Base-by-base conservation (phyloP, 2,329 filamentous ascomycete species). In the Diaporthe australafricana region DNA sequence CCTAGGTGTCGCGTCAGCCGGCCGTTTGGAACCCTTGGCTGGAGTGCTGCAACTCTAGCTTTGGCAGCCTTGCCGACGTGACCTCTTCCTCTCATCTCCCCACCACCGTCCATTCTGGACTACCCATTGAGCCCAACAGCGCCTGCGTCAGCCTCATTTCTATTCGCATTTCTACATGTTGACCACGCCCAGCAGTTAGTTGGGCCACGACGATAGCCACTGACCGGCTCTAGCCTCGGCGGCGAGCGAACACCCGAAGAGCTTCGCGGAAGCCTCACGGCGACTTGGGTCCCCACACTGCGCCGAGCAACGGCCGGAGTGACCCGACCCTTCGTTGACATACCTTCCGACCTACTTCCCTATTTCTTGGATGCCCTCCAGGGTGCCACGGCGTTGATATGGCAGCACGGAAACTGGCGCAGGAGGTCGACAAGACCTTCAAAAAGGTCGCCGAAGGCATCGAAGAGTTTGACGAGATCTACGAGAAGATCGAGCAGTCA, bases 391-490 rank as follows among this genome's bases (percentile, higher is more conserved):
- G 75, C 77, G 74, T 76, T 84, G 88, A 83, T 79, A 99, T 99
- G 96, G 94, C 96, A 78, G 94, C 94, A 82, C 91, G 96, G 83
- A 99, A 99, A 88, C 90, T 98, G 78, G 94, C 96, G 83, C 95
- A 98, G 86, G 96, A 99, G 86, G 96, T 98, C 79, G 96, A 99
- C 81, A 98, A 98, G 87, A 97, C 94, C 90, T 98, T 98, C 91
- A 99, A 99, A 86, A 97, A 97, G 88, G 95, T 98, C 80, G 89
- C 91, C 60, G 96, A 98, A 86, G 96, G 96, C 68, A 95, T 98
- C 70, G 88, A 91, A 74, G 93, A 95, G 75, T 99, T 99, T 83
- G 95, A 98, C 81, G 89, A 88, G 80, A 98, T 98, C 79, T 97
- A 98, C 85, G 96, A 98, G 78, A 99, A 99, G 90, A 97, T 99